Evolutionary conservation across 495 filamentous ascomycete species (phyloP), one percentile per base, ranked within the genome.

Genomic region (Lindgomyces ingoldianus): DNA sequence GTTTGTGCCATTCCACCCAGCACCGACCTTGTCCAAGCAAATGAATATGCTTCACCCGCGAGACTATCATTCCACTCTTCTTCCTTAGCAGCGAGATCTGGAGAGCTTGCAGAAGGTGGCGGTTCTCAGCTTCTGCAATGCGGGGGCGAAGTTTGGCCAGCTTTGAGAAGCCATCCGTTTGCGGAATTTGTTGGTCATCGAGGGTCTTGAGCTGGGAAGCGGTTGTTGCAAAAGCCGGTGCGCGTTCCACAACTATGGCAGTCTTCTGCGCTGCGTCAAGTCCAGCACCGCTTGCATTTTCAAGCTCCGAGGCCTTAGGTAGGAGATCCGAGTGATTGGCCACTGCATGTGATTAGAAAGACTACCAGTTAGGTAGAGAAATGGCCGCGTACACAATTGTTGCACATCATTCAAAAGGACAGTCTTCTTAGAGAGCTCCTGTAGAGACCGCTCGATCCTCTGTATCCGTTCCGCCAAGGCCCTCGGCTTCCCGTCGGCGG

Each of bases 181-280:
- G 83, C 1, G 93, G 91, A 9, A 96, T 77, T 4, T 89, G 86
- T 0, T 89, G 84, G 77, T 96, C 91, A 29, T 83, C 81, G 18
- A 93, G 84, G 1, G 89, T 88, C n/a, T 87, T 88, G 8, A 96
- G 83, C 9, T 86, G 86, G 0, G 91, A 96, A 4, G 88, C 86
- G 0, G 87, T 91, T 21, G 87, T 82, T 18, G 88, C 87, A 76
- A 89, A 96, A 1, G 84, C 81, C 14, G 89, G 81, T 0, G 89
- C 89, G 46, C 87, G 86, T 26, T 91, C 83, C 22, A 94, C 83
- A 30, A 97, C 80, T 9, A 91, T 89, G 16, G 90, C 85, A 56
- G 85, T 74, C 10, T 85, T 75, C 44, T 84, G 50, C 74, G 18
- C 72, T 57, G 30, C 74, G 58, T 68, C 53, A 3, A 62, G 62